A percentile compares a stretch with the other conserved stretches of the same genome.
Evolutionary conservation across 441 rosid species (phyloP).

Genomic region (Melianthus villosus): DNA sequence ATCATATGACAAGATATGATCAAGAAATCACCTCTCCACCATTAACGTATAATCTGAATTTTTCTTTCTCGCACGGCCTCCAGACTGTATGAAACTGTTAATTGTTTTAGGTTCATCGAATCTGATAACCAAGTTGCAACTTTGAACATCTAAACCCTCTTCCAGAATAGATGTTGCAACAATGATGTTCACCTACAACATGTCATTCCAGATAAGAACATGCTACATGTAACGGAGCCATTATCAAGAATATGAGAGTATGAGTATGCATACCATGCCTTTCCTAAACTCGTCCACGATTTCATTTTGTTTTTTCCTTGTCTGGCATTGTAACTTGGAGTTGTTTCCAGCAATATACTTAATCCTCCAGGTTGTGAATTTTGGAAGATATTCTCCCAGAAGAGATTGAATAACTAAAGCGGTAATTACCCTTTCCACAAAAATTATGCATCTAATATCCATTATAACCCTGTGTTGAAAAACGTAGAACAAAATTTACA

Average conservation of each 20-base stretch:
- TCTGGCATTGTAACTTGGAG: slow-evolving; percentile 38
- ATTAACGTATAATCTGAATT: slow-evolving; percentile 70
- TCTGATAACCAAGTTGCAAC: slow-evolving; percentile 72
- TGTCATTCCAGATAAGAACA: slow-evolving; percentile 8
- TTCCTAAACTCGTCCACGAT: slow-evolving; percentile 70
- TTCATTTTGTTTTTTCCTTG: slow-evolving; percentile 55
- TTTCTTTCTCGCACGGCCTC: slow-evolving; percentile 88
- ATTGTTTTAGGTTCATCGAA: slow-evolving; percentile 67
- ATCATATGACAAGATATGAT: neutral
- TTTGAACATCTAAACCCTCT: slow-evolving; percentile 88
- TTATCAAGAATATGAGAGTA: neutral
- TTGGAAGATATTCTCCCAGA: slow-evolving; percentile 42
- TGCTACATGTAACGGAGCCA: slow-evolving; percentile 4
- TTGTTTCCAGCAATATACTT: slow-evolving; percentile 61
- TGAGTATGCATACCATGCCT: slow-evolving; percentile 42
- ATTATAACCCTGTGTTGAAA: slow-evolving; percentile 27
- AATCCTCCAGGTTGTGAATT: slow-evolving; percentile 41
- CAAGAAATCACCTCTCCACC: slow-evolving; percentile 35
- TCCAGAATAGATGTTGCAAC: slow-evolving; percentile 85
- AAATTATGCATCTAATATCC: slow-evolving; percentile 66
- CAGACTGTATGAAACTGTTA: slow-evolving; percentile 84
- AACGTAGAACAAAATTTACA: neutral
- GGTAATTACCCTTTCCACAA: slow-evolving; percentile 73
- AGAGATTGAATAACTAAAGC: slow-evolving; percentile 45
- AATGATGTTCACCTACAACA: slow-evolving; percentile 59